Conservation (phyloP, 140 eudicot species). For the Cichorium intybus region DNA sequence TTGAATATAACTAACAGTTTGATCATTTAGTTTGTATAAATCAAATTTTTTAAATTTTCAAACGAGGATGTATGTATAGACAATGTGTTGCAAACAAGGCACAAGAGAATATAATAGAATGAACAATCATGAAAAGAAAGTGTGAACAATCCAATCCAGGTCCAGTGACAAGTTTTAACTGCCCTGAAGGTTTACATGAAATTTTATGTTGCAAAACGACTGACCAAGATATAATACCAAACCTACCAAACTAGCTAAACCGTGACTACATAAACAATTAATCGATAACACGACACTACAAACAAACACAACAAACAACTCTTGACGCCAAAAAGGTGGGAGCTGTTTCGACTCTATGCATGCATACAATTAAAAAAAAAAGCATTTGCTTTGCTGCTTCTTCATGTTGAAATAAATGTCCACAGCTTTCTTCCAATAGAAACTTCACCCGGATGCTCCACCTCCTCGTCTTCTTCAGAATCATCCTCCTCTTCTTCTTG, state of each 20-base stretch:
- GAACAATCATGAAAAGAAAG: conserved; percentile 2
- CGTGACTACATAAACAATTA: conserved; percentile 20
- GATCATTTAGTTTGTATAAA: conserved; percentile 25
- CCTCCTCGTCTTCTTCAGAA: conserved; percentile 48
- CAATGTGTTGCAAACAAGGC: conserved; percentile 26
- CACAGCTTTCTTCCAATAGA: conserved; percentile 90
- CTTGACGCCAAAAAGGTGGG: conserved; percentile 29
- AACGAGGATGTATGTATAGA: no score
- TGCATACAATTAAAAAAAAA: not conserved
- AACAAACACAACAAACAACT: conserved; percentile 22
- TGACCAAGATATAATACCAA: conserved; percentile 28
- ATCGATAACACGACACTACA: conserved; percentile 10
- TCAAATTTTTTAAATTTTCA: conserved; percentile 8
- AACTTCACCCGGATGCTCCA: conserved; percentile 90
- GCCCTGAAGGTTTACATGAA: conserved; percentile 33
- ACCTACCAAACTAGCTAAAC: conserved; percentile 33
- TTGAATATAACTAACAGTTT: conserved; percentile 23
- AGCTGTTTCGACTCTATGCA: conserved; percentile 31
- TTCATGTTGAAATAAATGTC: conserved; percentile 75
- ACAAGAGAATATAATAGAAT: not conserved
- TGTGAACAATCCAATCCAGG: conserved; percentile 6
- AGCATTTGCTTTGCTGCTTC: not conserved
- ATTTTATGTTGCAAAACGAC: conserved; percentile 22
- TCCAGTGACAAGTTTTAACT: not conserved
- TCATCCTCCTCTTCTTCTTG: conserved; percentile 37